Percentiles rank a stretch among this genome's conserved stretches.
phyloP scores from a whole-genome alignment of 306 rosid species.

The Fagus crenata region DNA sequence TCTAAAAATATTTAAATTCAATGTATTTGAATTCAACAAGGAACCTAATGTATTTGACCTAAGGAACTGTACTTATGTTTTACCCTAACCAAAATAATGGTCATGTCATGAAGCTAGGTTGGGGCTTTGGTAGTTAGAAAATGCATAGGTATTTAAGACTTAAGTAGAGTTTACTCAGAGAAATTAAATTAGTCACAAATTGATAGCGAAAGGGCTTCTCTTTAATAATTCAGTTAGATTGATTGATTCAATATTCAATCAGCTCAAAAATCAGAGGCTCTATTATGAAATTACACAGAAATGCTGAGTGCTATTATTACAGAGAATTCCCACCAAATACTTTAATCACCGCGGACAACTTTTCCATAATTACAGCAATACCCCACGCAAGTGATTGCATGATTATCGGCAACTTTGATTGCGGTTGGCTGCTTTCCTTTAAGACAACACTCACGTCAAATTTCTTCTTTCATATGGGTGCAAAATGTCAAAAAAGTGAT shows the following conservation, averaged over 20 bases:
- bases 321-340: not conserved
- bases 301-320: not conserved
- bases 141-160: too few species aligned
- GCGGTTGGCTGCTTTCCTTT: not conserved
- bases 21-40: too few species aligned
- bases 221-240: not conserved
- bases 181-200: too few species aligned
- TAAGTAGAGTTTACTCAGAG: too few species aligned
- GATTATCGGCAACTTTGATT: not conserved
- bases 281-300: not conserved
- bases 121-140: too few species aligned
- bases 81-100: too few species aligned
- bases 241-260: not conserved
- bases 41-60: too few species aligned
- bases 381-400: conserved; percentile 4
- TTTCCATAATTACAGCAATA: conserved; percentile 6
- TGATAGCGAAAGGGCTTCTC: not conserved
- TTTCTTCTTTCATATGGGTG: not conserved
- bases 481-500: conserved; percentile 11
- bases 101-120: too few species aligned
- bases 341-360: not conserved
- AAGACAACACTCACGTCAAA: not conserved
- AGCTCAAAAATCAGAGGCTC: not conserved
- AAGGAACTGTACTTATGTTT: too few species aligned
- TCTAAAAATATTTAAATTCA: too few species aligned